Conservation (phyloP, 768 basidiomycete species). For the Podaxis sp. region DNA sequence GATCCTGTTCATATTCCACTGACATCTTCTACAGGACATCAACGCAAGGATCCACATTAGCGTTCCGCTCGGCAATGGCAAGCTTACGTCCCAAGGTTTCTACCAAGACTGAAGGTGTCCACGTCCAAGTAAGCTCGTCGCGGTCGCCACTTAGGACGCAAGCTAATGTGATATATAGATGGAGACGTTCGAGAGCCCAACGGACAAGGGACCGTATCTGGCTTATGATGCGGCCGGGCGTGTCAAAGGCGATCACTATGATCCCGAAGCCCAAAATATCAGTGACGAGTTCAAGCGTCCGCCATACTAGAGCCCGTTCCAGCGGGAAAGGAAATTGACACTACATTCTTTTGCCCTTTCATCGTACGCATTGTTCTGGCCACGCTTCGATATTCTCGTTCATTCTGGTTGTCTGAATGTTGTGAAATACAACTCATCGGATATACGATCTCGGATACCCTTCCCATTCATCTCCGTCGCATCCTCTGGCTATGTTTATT, state of each 20-base stretch:
- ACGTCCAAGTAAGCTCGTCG: constrained; percentile 51
- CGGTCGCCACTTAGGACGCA: constrained; percentile 1
- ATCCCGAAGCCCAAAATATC: constrained; percentile 60
- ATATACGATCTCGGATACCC: constrained; percentile 11
- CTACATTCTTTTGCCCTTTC: constrained; percentile 4
- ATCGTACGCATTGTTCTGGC: neutral
- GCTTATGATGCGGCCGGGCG: constrained; percentile 63
- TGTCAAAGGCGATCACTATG: constrained; percentile 43
- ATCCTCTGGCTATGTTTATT: constrained; percentile 15
- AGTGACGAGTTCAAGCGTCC: constrained; percentile 66
- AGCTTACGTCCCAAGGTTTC: constrained; percentile 34
- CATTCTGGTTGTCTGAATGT: constrained; percentile 1
- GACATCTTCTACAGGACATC: constrained; percentile 28
- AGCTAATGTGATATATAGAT: constrained; percentile 41
- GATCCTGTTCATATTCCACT: neutral
- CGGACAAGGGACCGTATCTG: constrained; percentile 38
- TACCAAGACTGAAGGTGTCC: constrained; percentile 49
- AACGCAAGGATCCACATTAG: constrained; percentile 55
- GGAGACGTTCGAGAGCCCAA: constrained; percentile 58
- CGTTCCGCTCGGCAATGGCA: constrained; percentile 50
- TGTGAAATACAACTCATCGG: neutral
- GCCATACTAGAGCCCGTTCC: constrained; percentile 32
- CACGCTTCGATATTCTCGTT: constrained; percentile 4
- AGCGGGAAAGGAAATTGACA: neutral
- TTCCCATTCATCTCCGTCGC: constrained; percentile 8